Evolutionary conservation across 2,329 filamentous ascomycete species (phyloP).

Genomic region (Ophiostoma himal-ulmi): DNA sequence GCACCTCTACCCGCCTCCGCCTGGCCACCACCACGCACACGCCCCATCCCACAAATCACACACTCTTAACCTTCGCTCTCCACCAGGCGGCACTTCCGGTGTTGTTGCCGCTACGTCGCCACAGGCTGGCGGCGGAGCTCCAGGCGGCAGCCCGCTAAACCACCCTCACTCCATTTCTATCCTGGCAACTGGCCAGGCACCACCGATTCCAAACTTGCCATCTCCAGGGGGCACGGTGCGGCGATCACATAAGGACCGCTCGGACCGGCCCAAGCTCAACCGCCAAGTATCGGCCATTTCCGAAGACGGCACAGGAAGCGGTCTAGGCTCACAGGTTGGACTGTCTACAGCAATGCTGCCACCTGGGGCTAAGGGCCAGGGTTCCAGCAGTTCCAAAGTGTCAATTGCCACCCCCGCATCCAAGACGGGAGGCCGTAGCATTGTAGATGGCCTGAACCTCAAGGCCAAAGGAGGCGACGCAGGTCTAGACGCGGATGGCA

Average conservation of each 20-base stretch:
- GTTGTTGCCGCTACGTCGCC: background rate
- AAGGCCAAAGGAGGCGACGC: background rate
- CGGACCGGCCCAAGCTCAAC: conserved; percentile 54
- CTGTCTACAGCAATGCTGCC: background rate
- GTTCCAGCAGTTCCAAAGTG: background rate
- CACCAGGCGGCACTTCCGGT: background rate
- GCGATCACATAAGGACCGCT: conserved; percentile 52
- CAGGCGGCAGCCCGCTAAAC: conserved; percentile 31
- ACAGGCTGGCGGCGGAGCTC: background rate
- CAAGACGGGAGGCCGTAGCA: background rate
- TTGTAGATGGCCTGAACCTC: background rate
- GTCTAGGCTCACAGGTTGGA: background rate
- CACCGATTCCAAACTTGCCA: conserved; percentile 54
- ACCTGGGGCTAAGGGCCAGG: background rate
- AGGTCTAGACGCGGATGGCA: background rate
- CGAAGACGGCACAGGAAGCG: background rate
- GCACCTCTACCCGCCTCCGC: conserved; percentile 28
- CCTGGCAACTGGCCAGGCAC: conserved; percentile 71
- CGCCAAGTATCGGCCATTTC: conserved; percentile 58
- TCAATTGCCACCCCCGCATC: background rate
- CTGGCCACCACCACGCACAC: conserved; percentile 17
- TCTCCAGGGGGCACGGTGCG: conserved; percentile 35
- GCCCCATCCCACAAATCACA: background rate
- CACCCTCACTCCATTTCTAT: conserved; percentile 59
- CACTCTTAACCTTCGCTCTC: conserved; percentile 17